Conservation (phyloP, 805 yeast genomes). For the Nakazawaea populi region DNA sequence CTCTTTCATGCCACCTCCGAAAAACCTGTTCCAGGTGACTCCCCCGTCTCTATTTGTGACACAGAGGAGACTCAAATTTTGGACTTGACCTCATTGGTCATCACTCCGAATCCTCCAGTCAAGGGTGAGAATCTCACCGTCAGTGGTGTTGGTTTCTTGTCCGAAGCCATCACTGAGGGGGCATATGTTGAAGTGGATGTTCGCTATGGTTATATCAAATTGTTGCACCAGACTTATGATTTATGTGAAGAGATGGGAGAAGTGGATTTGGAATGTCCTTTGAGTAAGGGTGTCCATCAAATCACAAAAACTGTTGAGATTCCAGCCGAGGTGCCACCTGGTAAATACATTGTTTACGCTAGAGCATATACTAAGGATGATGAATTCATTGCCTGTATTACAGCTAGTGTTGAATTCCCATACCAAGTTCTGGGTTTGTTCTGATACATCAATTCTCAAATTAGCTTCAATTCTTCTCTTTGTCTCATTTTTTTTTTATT, state of each 20-base stretch:
- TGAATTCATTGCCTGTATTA: slow-evolving; percentile 75
- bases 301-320: slow-evolving; percentile 71
- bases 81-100: slow-evolving; percentile 48
- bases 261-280: slow-evolving; percentile 83
- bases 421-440: slow-evolving; percentile 11
- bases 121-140: slow-evolving; percentile 83
- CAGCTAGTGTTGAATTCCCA: slow-evolving; percentile 62
- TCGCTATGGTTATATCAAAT: slow-evolving; percentile 83
- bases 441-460: neutral
- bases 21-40: slow-evolving; percentile 83
- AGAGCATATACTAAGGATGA: slow-evolving; percentile 87
- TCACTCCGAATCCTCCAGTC: slow-evolving; percentile 84
- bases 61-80: slow-evolving; percentile 56
- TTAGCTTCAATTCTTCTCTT: neutral
- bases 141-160: slow-evolving; percentile 62
- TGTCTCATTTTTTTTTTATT: neutral
- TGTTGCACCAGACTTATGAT: slow-evolving; percentile 86
- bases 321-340: slow-evolving; percentile 94
- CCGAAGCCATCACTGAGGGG: slow-evolving; percentile 62
- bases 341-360: slow-evolving; percentile 80
- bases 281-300: slow-evolving; percentile 60
- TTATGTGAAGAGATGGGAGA: slow-evolving; percentile 82
- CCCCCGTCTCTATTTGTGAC: slow-evolving; percentile 82
- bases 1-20: slow-evolving; percentile 19
- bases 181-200: slow-evolving; percentile 95